A percentile compares a stretch with the other conserved stretches of the same genome.
Conservation (phyloP, 129 eudicot species). For the Arctium minus region DNA sequence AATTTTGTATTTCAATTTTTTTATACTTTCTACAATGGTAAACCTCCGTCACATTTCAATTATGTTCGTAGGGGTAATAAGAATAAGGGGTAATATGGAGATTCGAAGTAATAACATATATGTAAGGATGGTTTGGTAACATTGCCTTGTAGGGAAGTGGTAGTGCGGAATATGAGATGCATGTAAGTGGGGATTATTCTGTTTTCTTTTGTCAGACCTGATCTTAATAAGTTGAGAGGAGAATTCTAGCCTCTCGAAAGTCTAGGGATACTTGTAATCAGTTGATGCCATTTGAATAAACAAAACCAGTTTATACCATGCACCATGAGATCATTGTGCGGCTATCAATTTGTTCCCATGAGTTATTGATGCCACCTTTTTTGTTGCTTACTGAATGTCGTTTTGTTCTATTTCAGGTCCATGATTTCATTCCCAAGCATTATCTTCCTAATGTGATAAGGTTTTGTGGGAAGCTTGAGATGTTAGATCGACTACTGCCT, state of each 20-base stretch:
- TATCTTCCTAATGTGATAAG: constrained; percentile 84
- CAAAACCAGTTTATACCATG: not conserved
- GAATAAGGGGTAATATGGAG: not conserved
- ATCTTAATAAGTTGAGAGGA: not conserved
- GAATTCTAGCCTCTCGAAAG: not conserved
- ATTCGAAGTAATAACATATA: not conserved
- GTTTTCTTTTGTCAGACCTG: not conserved
- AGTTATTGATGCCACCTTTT: not conserved
- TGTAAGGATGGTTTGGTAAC: not conserved
- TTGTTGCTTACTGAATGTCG: constrained; percentile 4
- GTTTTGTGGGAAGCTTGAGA: constrained; percentile 99
- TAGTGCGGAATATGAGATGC: not conserved
- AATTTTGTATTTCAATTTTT: not conserved
- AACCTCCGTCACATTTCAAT: not conserved
- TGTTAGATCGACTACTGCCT: constrained; percentile 90
- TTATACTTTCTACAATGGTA: not conserved
- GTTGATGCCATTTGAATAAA: not conserved
- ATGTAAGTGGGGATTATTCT: not conserved
- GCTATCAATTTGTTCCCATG: not conserved
- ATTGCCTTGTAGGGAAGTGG: not conserved
- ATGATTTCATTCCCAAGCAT: constrained; percentile 80
- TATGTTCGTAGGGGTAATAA: not conserved
- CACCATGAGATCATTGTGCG: not conserved
- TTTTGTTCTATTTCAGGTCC: constrained; percentile 56
- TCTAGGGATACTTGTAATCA: not conserved